Base-by-base conservation (phyloP, 257 asterid species). In the Ligustrum vulgare region DNA sequence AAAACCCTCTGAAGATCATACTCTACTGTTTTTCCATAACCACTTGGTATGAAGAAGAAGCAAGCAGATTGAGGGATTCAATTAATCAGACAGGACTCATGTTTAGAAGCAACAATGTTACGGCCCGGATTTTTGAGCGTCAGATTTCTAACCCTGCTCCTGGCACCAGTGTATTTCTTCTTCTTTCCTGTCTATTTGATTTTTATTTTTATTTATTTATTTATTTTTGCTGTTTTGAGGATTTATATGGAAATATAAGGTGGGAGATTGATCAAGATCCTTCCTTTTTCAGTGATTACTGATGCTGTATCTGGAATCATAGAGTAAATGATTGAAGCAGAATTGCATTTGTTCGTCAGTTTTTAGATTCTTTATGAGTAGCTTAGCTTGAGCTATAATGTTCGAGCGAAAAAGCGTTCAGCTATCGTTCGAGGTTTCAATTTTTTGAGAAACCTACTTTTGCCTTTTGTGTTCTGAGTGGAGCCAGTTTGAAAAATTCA, bases 101-200 rank as follows among this genome's bases (percentile, higher is more conserved):
- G 99, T 92, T 87, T 88, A 91, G 85, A 87, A 95, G 93, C 86
- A 93, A 85, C 83, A 95, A 95, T 89, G 94, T 95, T 77, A 85
- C 99, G 81, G 97, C 97, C 86, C 87, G 99, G 86, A 80, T 95
- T 79, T 95, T 95, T 87, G 87, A 91, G 89, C 99, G 99, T 84
- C 97, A 95, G 90, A 91, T 91, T 85, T 84, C 86, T 62, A 81
- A 85, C 72, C 97, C 99, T 76, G 87, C 96, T 85, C 97, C 99
- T 77, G 97, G 98, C 80, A 90, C 99, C 83, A 81, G 88, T 71
- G 98, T 95, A 93, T 41, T 82, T 74, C 74, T 20, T 65, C 32
- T 34, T 60, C 60, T 58, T 31, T 64, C 43, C 75, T 47, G 72
- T 25, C 60, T 70, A 71, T 7, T 41, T 51, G 2, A 73, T 49